These are phyloP conservation scores for Clonostachys rosea DNA, from an alignment of 2,329 filamentous ascomycete genomes.

Conservation along the genomic window DNA sequence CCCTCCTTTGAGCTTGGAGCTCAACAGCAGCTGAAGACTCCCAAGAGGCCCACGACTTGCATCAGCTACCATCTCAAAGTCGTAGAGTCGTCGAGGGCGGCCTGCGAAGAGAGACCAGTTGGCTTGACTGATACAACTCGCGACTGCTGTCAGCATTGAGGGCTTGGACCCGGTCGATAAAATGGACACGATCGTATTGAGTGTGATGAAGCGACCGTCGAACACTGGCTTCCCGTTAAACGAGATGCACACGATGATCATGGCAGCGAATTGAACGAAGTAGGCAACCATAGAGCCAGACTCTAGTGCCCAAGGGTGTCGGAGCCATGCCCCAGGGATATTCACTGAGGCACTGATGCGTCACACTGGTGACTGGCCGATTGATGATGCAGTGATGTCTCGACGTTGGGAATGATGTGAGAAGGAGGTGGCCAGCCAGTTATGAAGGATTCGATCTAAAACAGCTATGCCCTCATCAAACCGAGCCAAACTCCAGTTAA, in stretches of 20 bases:
- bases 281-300: too few species aligned
- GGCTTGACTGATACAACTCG: constrained; percentile 10
- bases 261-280: too few species aligned
- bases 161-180: constrained; percentile 7
- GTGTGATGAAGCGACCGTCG: constrained; percentile 7
- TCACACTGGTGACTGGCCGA: too few species aligned
- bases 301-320: too few species aligned
- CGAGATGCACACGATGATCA: not conserved
- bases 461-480: too few species aligned
- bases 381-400: too few species aligned
- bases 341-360: too few species aligned
- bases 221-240: constrained; percentile 7
- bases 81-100: constrained; percentile 4
- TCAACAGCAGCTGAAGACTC: not conserved
- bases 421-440: too few species aligned
- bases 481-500: too few species aligned
- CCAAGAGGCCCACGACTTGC: constrained; percentile 8
- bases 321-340: too few species aligned
- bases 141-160: constrained; percentile 1
- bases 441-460: too few species aligned
- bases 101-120: constrained; percentile 10
- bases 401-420: too few species aligned
- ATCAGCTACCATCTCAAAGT: constrained; percentile 9
- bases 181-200: constrained; percentile 10
- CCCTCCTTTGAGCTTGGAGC: not conserved